A percentile compares a stretch with the other conserved stretches of the same genome.
Conservation (phyloP, 148 eudicot genomes). For the Vaccinium macrocarpon region DNA sequence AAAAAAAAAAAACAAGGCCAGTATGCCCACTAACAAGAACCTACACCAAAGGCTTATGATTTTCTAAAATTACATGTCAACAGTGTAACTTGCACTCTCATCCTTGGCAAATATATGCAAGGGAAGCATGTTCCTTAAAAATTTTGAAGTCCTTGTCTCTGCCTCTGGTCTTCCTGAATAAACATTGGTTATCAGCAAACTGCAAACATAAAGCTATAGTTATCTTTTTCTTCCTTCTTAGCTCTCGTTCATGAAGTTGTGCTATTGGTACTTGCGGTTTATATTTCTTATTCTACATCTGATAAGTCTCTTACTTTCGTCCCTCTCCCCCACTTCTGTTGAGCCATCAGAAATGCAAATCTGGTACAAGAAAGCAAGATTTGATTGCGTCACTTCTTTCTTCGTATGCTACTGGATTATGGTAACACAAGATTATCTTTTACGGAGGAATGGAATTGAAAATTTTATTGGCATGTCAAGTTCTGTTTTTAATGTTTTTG, state of each 20-base stretch:
- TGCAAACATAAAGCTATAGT: neutral
- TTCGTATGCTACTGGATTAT: constrained; percentile 43
- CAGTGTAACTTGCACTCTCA: neutral
- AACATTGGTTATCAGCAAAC: neutral
- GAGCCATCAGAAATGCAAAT: constrained; percentile 46
- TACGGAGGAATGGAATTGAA: neutral
- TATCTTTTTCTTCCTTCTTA: neutral
- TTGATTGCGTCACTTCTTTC: constrained; percentile 55
- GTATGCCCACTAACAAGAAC: neutral
- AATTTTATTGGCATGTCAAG: neutral
- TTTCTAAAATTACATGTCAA: too few relatives aligned
- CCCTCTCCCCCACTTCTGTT: constrained; percentile 12
- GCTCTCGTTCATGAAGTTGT: neutral
- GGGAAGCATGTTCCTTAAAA: neutral
- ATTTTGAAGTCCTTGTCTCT: neutral
- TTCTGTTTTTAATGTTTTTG: neutral
- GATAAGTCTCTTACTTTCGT: neutral
- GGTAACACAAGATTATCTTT: constrained; percentile 38
- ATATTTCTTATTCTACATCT: constrained; percentile 10
- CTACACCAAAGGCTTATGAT: neutral
- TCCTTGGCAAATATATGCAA: neutral
- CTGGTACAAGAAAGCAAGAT: constrained; percentile 70
- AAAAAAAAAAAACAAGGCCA: neutral
- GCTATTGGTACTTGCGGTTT: neutral
- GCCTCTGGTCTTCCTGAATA: neutral